Conservation (phyloP, 306 rosid genomes). For the Cajanus cajan region DNA sequence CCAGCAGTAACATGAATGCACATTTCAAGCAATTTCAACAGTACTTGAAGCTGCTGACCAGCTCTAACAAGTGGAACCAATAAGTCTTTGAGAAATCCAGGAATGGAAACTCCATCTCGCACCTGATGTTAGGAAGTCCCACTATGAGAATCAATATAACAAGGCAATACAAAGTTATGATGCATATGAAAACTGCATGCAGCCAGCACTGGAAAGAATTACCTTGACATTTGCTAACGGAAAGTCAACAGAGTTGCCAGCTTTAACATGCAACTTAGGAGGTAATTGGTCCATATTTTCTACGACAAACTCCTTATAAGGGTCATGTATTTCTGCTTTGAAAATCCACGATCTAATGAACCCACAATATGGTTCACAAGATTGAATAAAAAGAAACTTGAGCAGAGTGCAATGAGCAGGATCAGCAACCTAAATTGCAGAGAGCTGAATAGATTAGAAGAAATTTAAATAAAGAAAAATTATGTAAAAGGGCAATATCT, state of each 20-base stretch:
- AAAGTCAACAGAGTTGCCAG: conserved; percentile 48
- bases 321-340: conserved; percentile 92
- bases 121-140: conserved; percentile 57
- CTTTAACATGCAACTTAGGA: conserved; percentile 37
- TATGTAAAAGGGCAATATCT: background rate
- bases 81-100: conserved; percentile 68
- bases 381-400: conserved; percentile 82
- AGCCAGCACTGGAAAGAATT: conserved; percentile 34
- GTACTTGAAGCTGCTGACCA: conserved; percentile 94
- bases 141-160: conserved; percentile 34
- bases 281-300: conserved; percentile 47
- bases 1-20: conserved; percentile 59
- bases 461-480: background rate
- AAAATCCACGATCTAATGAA: conserved; percentile 93
- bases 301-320: conserved; percentile 81
- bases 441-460: background rate
- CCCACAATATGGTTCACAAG: conserved; percentile 90
- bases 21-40: conserved; percentile 81
- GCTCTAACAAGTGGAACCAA: conserved; percentile 87
- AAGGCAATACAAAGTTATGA: conserved; percentile 26
- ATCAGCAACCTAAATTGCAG: conserved; percentile 81
- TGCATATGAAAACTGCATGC: conserved; percentile 17
- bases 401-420: conserved; percentile 75
- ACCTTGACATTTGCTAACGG: conserved; percentile 67
- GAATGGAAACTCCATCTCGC: conserved; percentile 72